Evolutionary conservation across 345 rosid species (phyloP), one percentile per base, ranked within the genome.

Genomic region (Ailanthus altissimus): DNA sequence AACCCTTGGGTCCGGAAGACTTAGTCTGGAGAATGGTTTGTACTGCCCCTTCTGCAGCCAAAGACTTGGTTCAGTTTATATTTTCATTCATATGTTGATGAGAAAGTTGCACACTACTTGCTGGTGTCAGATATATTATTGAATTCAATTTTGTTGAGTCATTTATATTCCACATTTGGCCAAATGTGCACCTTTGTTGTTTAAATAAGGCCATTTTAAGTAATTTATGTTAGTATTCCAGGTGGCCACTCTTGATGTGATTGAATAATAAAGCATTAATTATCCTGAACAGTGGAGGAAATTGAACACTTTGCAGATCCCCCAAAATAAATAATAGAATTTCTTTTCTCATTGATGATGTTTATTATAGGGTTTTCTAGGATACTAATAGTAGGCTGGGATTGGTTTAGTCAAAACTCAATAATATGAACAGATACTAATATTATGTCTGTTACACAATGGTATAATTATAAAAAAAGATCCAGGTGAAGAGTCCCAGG

Each of bases 1-100:
- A 85, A 77, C 96, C 92, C 20, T 80, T 91, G 86, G 99, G 99
- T 78, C 97, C 98, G 5, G 99, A 97, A 85, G 99, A 97, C 84
- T 83, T 97, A 79, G 87, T 85, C 62, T 97, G 99, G 99, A 88
- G 95, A 88, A 91, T 97, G 99, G 97, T 96, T 74, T 14, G 93
- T 85, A 59, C 78, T 70, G 16, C 76, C 69, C 60, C 10, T 38
- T 47, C 15, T 72, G 12, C 20, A 74, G 32, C 23, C 28, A 14
- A 63, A 12, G 36, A 49, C 21, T 69, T 13, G 40, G 49, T 36
- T 4, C 9, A 43, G 13, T 51, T 36, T 74, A 57, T 18, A 0
- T 23, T 73, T n/a, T 46, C 38, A 7, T 72, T 42, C 72, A 23
- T 25, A 49, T 59, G 20, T 23, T n/a, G 75, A n/a, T 51, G 4